Conservation (phyloP, 2,329 filamentous ascomycete species). For the Colletotrichum salicis region DNA sequence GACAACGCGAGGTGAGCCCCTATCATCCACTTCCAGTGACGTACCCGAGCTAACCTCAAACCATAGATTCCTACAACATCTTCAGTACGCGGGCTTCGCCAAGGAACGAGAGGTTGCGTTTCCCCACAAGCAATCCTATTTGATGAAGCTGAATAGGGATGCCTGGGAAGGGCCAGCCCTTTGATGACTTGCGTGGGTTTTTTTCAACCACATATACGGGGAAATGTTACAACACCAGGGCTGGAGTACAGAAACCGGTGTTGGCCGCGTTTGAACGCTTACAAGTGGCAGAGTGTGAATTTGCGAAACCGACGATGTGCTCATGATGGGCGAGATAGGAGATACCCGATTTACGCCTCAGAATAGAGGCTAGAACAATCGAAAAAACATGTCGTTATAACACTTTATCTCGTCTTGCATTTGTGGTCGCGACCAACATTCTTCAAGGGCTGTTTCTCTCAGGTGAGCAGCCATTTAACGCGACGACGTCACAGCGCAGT, state of each 20-base stretch:
- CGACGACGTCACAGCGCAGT: slow-evolving; percentile 28
- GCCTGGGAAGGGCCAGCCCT: slow-evolving; percentile 78
- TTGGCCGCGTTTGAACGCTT: not conserved
- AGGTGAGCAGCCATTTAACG: not conserved
- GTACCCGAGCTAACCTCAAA: not conserved
- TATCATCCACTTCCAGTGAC: too few species aligned
- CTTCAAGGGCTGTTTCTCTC: not conserved
- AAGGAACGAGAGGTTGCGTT: slow-evolving; percentile 89
- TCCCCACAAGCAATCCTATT: slow-evolving; percentile 91
- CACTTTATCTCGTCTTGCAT: not conserved
- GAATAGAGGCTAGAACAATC: not conserved
- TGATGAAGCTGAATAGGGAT: slow-evolving; percentile 83
- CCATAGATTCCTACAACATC: slow-evolving; percentile 62
- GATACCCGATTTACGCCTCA: not conserved
- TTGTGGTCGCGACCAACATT: too few species aligned
- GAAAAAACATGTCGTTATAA: not conserved
- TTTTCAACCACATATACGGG: not conserved
- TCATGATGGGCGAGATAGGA: not conserved
- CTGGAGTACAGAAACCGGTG: not conserved
- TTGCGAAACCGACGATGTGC: not conserved
- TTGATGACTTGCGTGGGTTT: slow-evolving; percentile 44
- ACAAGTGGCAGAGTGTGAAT: not conserved
- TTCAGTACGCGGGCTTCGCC: slow-evolving; percentile 80
- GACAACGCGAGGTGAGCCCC: slow-evolving; percentile 84
- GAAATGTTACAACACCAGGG: not conserved